phyloP scores from a whole-genome alignment of 164 flowering plant genomes.

The Nymphaea colorata region DNA sequence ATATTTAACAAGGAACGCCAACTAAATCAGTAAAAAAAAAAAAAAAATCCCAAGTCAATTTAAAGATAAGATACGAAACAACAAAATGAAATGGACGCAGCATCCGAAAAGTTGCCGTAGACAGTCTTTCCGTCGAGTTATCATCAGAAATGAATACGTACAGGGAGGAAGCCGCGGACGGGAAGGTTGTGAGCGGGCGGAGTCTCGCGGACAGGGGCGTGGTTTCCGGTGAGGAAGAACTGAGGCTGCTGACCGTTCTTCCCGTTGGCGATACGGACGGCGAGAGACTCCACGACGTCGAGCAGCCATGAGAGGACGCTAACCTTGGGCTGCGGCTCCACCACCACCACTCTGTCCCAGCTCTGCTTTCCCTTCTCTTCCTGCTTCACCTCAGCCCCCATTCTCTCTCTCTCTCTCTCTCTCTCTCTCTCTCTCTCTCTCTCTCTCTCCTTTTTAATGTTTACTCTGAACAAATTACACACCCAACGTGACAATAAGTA shows the following conservation, averaged over 20 bases:
- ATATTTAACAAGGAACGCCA: no score
- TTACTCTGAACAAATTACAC: no score
- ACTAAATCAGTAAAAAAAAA: no score
- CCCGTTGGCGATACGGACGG: constrained; percentile 45
- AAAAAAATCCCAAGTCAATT: no score
- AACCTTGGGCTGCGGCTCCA: constrained; percentile 55
- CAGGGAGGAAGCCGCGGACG: constrained; percentile 66
- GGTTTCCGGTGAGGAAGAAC: constrained; percentile 64
- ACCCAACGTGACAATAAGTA: no score
- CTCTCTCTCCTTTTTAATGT: not conserved
- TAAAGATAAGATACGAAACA: no score
- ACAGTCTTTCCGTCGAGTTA: no score
- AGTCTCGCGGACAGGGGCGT: constrained; percentile 70
- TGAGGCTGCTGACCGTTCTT: constrained; percentile 32
- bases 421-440: not conserved
- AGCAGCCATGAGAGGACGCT: constrained; percentile 39
- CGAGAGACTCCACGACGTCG: constrained; percentile 47
- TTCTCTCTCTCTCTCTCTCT: not conserved
- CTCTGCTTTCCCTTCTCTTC: constrained; percentile 1
- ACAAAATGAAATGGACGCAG: no score
- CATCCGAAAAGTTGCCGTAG: no score
- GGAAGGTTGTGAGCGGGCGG: constrained; percentile 58
- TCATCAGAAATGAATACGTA: constrained; percentile 3
- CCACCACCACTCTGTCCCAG: constrained; percentile 26
- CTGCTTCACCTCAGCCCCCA: not conserved